A percentile compares a stretch with the other conserved stretches of the same genome.
Conservation (phyloP, 345 rosid genomes). For the Ceriops zippeliana region DNA sequence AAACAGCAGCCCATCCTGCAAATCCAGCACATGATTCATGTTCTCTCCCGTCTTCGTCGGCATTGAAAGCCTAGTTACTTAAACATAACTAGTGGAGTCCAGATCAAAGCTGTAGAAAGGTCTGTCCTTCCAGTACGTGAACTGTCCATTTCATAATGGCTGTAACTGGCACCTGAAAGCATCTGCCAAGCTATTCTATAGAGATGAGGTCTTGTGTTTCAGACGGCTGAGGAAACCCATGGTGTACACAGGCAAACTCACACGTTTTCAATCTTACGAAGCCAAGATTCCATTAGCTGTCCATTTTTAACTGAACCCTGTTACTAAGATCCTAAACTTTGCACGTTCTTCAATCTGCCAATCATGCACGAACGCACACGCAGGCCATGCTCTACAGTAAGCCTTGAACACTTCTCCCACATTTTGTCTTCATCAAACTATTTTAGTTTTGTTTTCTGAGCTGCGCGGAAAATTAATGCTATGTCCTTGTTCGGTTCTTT, state of each 20-base stretch:
- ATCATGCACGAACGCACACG: slow-evolving; percentile 82
- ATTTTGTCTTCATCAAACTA: slow-evolving; percentile 18
- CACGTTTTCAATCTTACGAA: slow-evolving; percentile 1
- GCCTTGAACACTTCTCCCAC: slow-evolving; percentile 83
- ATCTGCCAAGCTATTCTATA: slow-evolving; percentile 61
- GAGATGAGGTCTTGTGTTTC: slow-evolving; percentile 70
- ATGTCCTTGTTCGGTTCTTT: no score
- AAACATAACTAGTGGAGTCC: slow-evolving; percentile 76
- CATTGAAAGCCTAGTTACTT: slow-evolving; percentile 80
- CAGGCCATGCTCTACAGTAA: slow-evolving; percentile 51
- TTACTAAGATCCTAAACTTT: slow-evolving; percentile 57
- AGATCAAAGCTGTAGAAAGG: slow-evolving; percentile 84
- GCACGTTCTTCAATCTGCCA: slow-evolving; percentile 95
- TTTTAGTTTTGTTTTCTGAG: no score
- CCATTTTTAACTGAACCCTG: background rate
- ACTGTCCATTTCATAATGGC: slow-evolving; percentile 83
- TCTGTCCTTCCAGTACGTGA: slow-evolving; percentile 23
- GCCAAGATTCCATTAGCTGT: background rate
- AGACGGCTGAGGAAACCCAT: slow-evolving; percentile 86
- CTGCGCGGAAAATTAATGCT: no score
- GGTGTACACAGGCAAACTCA: slow-evolving; percentile 58
- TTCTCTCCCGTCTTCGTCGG: slow-evolving; percentile 74
- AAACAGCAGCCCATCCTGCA: slow-evolving; percentile 50
- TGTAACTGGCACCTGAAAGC: slow-evolving; percentile 63
- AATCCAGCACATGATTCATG: slow-evolving; percentile 47